Evolutionary conservation across 2,329 filamentous ascomycete species (phyloP), one percentile per base, ranked within the genome.

Genomic region (Fonsecaea multimorphosa): DNA sequence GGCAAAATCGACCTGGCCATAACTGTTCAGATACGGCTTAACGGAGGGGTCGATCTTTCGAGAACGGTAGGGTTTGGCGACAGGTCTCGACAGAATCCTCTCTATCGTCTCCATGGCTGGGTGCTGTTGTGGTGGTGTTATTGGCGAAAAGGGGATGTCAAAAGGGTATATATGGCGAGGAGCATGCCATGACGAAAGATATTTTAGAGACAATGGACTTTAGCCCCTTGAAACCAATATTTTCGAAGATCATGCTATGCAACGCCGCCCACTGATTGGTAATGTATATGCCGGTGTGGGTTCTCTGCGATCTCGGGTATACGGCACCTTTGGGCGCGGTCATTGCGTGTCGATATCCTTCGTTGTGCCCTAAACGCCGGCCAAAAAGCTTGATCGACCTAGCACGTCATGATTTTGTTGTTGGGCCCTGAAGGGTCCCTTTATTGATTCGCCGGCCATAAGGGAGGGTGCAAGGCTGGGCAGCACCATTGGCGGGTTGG

Each of bases 11-110:
- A 87, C 74, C 60, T 82, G 78, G 38, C 84, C 85, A 58, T 84
- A 68, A 36, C 78, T 72, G 72, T 87, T 83, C 27, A 86, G 74
- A 63, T 78, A 79, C 2, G 82, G 80, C 1, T 73, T 71, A 2
- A 74, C 71, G 1, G 74, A 70, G 12, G 80, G 66, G 27, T 75
- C 70, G 38, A 84, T 68, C 51, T 79, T 73, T 38, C 70, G 64
- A n/a, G 79, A 80, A 34, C 82, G 76, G 70, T 84, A 85, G 5
- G 84, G 83, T 71, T 85, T 86, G 64, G 82, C 83, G 57, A 79
- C 78, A n/a, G 83, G 79, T 51, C 77, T 75, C n/a, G 83, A 85
- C 2, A 85, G 73, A 8, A 85, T 75, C 19, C 82, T 78, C 63
- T 78, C 76, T 24, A 84, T 72, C 22, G 65, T 58, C 19, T 77